Percentiles rank a stretch among this genome's conserved stretches.
Conservation (phyloP, 1,284 basidiomycete species). For the Hemileia vastatrix region DNA sequence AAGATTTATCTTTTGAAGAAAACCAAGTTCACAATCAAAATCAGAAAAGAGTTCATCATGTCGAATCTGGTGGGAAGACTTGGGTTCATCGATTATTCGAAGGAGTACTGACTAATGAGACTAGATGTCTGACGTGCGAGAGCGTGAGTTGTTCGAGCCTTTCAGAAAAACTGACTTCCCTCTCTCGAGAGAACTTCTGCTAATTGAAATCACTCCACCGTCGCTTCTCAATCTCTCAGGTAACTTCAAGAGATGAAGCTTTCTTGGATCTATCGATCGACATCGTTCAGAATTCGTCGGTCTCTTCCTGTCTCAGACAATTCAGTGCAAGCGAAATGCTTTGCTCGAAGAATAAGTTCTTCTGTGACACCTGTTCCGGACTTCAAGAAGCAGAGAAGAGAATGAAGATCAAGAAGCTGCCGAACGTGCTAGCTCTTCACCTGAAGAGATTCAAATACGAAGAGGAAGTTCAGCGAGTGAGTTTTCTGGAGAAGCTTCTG, state of each 20-base stretch:
- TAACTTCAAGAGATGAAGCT: slow-evolving; percentile 39
- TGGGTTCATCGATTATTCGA: slow-evolving; percentile 40
- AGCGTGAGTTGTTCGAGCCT: slow-evolving; percentile 25
- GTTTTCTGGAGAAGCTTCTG: not conserved
- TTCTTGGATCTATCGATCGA: slow-evolving; percentile 43
- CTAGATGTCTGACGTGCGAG: slow-evolving; percentile 40
- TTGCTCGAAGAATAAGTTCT: slow-evolving; percentile 41
- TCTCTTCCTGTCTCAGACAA: slow-evolving; percentile 39
- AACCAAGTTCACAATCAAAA: not conserved
- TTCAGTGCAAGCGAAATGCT: slow-evolving; percentile 43
- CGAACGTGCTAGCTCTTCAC: slow-evolving; percentile 40
- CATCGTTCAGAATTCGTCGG: slow-evolving; percentile 37
- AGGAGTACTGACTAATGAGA: slow-evolving; percentile 40
- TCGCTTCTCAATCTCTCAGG: not conserved
- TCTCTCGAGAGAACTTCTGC: not conserved
- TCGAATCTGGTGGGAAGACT: slow-evolving; percentile 30
- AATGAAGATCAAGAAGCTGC: slow-evolving; percentile 41
- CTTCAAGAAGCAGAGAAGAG: slow-evolving; percentile 43
- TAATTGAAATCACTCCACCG: not conserved
- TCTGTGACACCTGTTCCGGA: slow-evolving; percentile 41
- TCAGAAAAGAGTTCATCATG: slow-evolving; percentile 24
- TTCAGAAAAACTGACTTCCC: no score
- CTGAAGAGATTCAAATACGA: slow-evolving; percentile 43
- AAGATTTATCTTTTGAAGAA: not conserved
- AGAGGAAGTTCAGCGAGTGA: slow-evolving; percentile 32